Percentiles rank a stretch among this genome's conserved stretches.
These are phyloP conservation scores for Agrostemma githago DNA, from an alignment of 148 eudicot species.

Conservation along the genomic window DNA sequence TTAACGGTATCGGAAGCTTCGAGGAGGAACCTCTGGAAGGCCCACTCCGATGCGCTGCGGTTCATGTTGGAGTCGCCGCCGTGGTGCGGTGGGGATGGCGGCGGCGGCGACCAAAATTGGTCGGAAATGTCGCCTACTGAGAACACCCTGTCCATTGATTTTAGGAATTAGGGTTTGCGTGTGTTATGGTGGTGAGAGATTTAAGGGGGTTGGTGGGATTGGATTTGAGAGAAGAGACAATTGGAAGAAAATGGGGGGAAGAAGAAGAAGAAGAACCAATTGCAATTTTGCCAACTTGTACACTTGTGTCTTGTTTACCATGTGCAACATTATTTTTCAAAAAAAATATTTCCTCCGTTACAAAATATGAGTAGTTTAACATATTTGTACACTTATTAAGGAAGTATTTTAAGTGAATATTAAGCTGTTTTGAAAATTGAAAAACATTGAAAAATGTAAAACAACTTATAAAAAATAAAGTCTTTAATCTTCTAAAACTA, in stretches of 20 bases:
- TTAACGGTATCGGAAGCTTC: constrained; percentile 28
- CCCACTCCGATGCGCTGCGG: constrained; percentile 86
- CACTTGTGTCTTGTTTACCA: neutral
- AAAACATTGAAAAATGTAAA: too few species aligned
- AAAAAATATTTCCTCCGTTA: too few species aligned
- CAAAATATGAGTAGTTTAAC: too few species aligned
- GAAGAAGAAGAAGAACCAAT: neutral
- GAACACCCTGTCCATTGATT: constrained; percentile 79
- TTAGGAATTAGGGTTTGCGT: neutral
- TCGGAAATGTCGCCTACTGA: constrained; percentile 83
- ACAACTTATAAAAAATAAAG: too few species aligned
- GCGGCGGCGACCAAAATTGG: constrained; percentile 66
- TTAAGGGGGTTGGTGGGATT: neutral
- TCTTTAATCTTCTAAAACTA: too few species aligned
- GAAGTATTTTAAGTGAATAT: too few species aligned
- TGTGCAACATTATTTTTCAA: neutral
- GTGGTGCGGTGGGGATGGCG: constrained; percentile 6
- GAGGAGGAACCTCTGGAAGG: constrained; percentile 65
- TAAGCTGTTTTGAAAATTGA: too few species aligned
- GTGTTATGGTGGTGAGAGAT: neutral
- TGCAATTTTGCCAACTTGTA: neutral
- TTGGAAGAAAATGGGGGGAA: neutral
- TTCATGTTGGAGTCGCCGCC: constrained; percentile 44
- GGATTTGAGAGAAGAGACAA: neutral
- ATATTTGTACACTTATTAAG: too few species aligned